Evolutionary conservation across 1,284 basidiomycete species (phyloP).

Genomic region (Pseudozyma sp.): DNA sequence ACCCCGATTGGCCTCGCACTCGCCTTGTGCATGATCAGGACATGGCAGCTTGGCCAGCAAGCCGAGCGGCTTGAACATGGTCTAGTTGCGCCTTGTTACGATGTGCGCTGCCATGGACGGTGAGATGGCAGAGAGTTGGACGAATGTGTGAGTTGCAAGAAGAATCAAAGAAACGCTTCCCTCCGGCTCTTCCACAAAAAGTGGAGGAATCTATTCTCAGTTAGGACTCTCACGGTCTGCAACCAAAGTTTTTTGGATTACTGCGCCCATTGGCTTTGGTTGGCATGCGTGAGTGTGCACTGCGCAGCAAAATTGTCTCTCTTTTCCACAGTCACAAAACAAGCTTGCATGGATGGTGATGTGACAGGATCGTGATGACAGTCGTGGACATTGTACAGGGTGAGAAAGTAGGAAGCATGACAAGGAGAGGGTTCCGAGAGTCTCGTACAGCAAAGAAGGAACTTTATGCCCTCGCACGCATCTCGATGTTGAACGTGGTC

Average conservation of each 20-base stretch:
- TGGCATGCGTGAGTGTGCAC: too few species aligned
- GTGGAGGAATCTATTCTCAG: background rate
- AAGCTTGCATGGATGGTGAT: too few species aligned
- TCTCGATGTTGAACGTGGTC: slow-evolving; percentile 46
- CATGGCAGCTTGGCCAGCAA: slow-evolving; percentile 53
- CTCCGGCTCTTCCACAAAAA: background rate
- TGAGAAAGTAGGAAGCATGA: too few species aligned
- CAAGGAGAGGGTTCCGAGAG: background rate
- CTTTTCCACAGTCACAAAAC: too few species aligned
- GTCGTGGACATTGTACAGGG: too few species aligned
- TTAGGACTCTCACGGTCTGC: too few species aligned
- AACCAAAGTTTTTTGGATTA: too few species aligned
- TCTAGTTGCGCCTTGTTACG: background rate
- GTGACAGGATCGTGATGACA: too few species aligned
- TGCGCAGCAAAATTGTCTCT: too few species aligned
- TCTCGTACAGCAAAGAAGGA: background rate
- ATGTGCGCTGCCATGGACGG: background rate
- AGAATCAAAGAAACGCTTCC: background rate
- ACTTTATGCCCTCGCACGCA: slow-evolving; percentile 29
- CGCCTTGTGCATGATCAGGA: slow-evolving; percentile 51
- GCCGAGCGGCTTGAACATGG: slow-evolving; percentile 58
- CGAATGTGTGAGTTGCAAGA: too few species aligned
- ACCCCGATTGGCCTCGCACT: slow-evolving; percentile 41
- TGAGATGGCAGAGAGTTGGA: background rate
- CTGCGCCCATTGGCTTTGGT: too few species aligned